A percentile compares a stretch with the other conserved stretches of the same genome.
Conservation (phyloP, 2,329 filamentous ascomycete species). For the Hymenoscyphus scutula region DNA sequence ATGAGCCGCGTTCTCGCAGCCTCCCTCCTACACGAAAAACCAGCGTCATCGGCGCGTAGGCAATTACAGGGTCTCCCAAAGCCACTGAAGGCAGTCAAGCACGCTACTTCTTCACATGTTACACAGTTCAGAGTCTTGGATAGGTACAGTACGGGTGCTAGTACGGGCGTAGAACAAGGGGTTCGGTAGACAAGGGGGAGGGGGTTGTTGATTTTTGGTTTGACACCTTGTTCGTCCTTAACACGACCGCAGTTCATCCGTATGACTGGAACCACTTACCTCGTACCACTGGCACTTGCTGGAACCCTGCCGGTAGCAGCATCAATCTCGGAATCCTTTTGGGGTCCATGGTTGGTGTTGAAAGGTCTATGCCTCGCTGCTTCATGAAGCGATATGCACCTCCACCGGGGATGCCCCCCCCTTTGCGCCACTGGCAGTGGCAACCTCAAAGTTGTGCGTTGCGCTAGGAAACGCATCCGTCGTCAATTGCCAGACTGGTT, state of each 20-base stretch:
- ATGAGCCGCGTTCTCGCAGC: slow-evolving; percentile 4
- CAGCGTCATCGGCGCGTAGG: not conserved
- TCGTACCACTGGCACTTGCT: too few relatives aligned
- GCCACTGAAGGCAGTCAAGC: slow-evolving; percentile 3
- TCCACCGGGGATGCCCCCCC: slow-evolving; percentile 3
- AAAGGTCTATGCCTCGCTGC: slow-evolving; percentile 1
- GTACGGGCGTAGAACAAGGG: not conserved
- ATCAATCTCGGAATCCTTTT: slow-evolving; percentile 2
- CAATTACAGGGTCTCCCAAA: slow-evolving; percentile 5
- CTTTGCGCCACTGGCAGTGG: not conserved
- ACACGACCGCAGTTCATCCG: not conserved
- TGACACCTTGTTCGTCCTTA: not conserved
- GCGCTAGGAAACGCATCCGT: not conserved
- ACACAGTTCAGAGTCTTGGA: not conserved
- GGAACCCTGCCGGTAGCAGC: not conserved
- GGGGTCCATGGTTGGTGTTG: slow-evolving; percentile 2
- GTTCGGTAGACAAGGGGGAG: not conserved
- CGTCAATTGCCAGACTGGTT: slow-evolving; percentile 10
- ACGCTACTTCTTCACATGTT: not conserved
- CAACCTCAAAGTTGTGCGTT: not conserved
- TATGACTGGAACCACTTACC: not conserved
- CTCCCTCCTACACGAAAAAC: not conserved
- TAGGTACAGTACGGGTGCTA: not conserved
- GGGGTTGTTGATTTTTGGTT: not conserved
- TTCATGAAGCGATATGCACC: slow-evolving; percentile 9